phyloP scores from a whole-genome alignment of 352 stramenopile genomes.

The Phytophthora melonis region DNA sequence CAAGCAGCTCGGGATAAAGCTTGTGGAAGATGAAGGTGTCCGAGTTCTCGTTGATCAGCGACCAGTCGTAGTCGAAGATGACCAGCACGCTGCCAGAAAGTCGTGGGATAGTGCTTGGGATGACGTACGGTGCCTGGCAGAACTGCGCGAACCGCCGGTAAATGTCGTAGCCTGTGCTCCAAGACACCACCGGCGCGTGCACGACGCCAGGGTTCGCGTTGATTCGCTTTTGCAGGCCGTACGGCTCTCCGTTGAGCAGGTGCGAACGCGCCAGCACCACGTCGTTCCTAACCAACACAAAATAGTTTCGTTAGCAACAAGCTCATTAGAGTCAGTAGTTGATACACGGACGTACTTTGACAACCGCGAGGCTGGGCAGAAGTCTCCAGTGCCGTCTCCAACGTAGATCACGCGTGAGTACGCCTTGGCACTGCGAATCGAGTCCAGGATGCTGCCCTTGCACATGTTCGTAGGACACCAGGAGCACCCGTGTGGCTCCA shows the following conservation, averaged over 20 bases:
- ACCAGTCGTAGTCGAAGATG: slow-evolving; percentile 90
- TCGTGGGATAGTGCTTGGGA: slow-evolving; percentile 14
- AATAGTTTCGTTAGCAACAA: slow-evolving; percentile 4
- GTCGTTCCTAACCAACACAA: slow-evolving; percentile 43
- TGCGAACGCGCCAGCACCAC: slow-evolving; percentile 61
- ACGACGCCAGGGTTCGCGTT: slow-evolving; percentile 42
- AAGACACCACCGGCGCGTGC: slow-evolving; percentile 49
- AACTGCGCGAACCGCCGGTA: slow-evolving; percentile 45
- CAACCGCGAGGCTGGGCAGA: slow-evolving; percentile 60
- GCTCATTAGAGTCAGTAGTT: background rate
- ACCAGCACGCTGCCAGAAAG: slow-evolving; percentile 52
- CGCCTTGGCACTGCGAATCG: slow-evolving; percentile 40
- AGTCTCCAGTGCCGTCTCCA: slow-evolving; percentile 75
- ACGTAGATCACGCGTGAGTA: slow-evolving; percentile 75
- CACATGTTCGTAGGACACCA: slow-evolving; percentile 83
- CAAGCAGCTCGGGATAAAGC: slow-evolving; percentile 69
- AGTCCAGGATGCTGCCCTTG: slow-evolving; percentile 78
- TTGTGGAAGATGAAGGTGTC: slow-evolving; percentile 81
- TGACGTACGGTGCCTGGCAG: slow-evolving; percentile 24
- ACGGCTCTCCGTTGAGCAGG: slow-evolving; percentile 37
- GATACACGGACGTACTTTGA: slow-evolving; percentile 46
- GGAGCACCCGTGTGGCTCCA: slow-evolving; percentile 56
- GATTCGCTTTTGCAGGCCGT: slow-evolving; percentile 50
- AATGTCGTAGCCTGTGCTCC: slow-evolving; percentile 65
- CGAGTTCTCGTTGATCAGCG: slow-evolving; percentile 85